These are phyloP conservation scores for Panaeolus papilionaceus DNA, from an alignment of 768 basidiomycete genomes.

Conservation along the genomic window DNA sequence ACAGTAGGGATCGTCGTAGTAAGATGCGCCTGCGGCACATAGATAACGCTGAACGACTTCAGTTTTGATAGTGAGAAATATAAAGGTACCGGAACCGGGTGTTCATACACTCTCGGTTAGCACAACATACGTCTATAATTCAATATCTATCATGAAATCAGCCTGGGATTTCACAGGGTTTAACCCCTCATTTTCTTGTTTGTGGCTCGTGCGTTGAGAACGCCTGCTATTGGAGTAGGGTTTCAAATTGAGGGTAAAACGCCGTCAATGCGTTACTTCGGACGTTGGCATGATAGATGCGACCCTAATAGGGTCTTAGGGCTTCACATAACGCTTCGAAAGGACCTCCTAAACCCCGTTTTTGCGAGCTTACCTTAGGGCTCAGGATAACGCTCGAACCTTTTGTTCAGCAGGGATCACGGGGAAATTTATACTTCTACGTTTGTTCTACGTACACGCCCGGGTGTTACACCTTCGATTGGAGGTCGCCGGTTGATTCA, in stretches of 20 bases:
- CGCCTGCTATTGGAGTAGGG: not conserved
- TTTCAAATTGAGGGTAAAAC: not conserved
- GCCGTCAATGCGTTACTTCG: not conserved
- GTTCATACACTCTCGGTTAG: not conserved
- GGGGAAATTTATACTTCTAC: not conserved
- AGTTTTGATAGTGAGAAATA: not conserved
- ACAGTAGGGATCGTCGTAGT: not conserved
- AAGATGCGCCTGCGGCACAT: not conserved
- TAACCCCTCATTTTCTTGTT: not conserved
- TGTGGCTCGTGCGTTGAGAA: not conserved
- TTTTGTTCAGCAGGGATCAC: not conserved
- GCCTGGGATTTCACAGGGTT: not conserved
- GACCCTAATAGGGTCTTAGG: not conserved
- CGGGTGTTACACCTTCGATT: not conserved
- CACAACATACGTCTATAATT: not conserved
- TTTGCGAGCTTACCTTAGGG: not conserved
- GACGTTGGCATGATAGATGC: not conserved
- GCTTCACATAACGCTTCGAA: not conserved
- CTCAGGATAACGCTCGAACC: not conserved
- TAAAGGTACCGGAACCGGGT: not conserved
- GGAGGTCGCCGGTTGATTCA: slow-evolving; percentile 7
- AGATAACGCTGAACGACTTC: not conserved
- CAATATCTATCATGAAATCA: not conserved
- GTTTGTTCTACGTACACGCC: too few species aligned
- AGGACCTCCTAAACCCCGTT: not conserved